These are phyloP conservation scores for Thermomyces lanuginosus DNA, from an alignment of 2,329 filamentous ascomycete genomes.

Conservation along the genomic window DNA sequence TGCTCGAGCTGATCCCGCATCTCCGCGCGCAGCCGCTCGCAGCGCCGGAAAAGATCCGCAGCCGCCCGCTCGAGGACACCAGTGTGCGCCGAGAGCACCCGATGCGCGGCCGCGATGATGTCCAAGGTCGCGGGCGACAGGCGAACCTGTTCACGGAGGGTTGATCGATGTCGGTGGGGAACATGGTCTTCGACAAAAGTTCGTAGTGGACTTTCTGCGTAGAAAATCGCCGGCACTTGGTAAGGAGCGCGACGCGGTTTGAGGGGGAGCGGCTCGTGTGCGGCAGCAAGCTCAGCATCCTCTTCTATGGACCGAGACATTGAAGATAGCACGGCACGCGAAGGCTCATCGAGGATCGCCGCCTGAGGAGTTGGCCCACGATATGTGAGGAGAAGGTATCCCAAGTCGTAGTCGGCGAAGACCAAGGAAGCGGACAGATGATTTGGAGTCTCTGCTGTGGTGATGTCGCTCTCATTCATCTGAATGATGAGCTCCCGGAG, in stretches of 20 bases:
- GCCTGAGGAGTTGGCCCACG: slow-evolving; percentile 34
- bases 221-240: slow-evolving; percentile 26
- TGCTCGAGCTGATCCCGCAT: slow-evolving; percentile 32
- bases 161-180: slow-evolving; percentile 25
- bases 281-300: slow-evolving; percentile 13
- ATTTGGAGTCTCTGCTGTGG: slow-evolving; percentile 11
- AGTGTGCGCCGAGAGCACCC: slow-evolving; percentile 31
- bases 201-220: slow-evolving; percentile 21
- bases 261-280: slow-evolving; percentile 5
- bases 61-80: slow-evolving; percentile 30
- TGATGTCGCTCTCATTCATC: slow-evolving; percentile 15
- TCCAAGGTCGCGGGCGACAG: slow-evolving; percentile 34
- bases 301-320: slow-evolving; percentile 13
- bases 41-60: slow-evolving; percentile 37
- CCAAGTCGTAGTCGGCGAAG: slow-evolving; percentile 40
- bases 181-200: slow-evolving; percentile 28
- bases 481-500: slow-evolving; percentile 34
- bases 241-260: slow-evolving; percentile 27
- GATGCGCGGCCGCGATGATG: slow-evolving; percentile 31
- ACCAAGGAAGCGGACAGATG: slow-evolving; percentile 35
- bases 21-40: slow-evolving; percentile 32
- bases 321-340: slow-evolving; percentile 13
- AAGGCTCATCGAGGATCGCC: slow-evolving; percentile 35
- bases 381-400: slow-evolving; percentile 40
- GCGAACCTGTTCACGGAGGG: slow-evolving; percentile 30